Evolutionary conservation across 768 basidiomycete species (phyloP).

Genomic region (Pisolithus microcarpus): DNA sequence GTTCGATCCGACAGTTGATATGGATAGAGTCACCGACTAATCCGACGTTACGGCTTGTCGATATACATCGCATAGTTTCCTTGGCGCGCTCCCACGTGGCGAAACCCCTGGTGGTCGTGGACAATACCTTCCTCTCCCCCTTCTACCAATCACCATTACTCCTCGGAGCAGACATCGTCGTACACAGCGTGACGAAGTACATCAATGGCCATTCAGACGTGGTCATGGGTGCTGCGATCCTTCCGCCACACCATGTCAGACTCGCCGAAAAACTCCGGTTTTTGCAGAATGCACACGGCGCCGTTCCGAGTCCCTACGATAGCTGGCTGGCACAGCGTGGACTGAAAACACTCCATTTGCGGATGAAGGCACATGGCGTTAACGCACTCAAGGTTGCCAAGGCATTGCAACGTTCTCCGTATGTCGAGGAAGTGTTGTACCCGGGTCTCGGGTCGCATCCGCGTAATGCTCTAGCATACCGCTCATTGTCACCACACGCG

Average conservation of each 20-base stretch:
- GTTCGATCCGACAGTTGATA: slow-evolving; percentile 50
- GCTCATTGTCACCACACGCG: slow-evolving; percentile 62
- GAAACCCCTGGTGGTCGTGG: slow-evolving; percentile 75
- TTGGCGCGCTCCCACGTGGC: slow-evolving; percentile 59
- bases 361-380: slow-evolving; percentile 79
- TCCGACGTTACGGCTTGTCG: slow-evolving; percentile 82
- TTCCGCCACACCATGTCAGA: slow-evolving; percentile 46
- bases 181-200: slow-evolving; percentile 86
- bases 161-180: slow-evolving; percentile 76
- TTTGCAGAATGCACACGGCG: slow-evolving; percentile 85
- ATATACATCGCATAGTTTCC: slow-evolving; percentile 62
- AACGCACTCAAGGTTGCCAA: slow-evolving; percentile 76
- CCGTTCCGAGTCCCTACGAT: slow-evolving; percentile 81
- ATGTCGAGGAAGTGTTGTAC: slow-evolving; percentile 80
- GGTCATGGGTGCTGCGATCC: slow-evolving; percentile 78
- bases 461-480: slow-evolving; percentile 56
- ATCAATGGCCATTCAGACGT: slow-evolving; percentile 93
- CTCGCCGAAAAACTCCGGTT: slow-evolving; percentile 62
- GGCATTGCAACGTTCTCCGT: slow-evolving; percentile 44
- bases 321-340: slow-evolving; percentile 87
- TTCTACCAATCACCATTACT: slow-evolving; percentile 86
- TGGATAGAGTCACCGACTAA: slow-evolving; percentile 97
- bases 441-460: slow-evolving; percentile 71
- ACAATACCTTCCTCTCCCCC: slow-evolving; percentile 92
- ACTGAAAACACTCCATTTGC: slow-evolving; percentile 82